Evolutionary conservation across 305 asterid genomes (phyloP).

Genomic region (Fraxinus baroniana): DNA sequence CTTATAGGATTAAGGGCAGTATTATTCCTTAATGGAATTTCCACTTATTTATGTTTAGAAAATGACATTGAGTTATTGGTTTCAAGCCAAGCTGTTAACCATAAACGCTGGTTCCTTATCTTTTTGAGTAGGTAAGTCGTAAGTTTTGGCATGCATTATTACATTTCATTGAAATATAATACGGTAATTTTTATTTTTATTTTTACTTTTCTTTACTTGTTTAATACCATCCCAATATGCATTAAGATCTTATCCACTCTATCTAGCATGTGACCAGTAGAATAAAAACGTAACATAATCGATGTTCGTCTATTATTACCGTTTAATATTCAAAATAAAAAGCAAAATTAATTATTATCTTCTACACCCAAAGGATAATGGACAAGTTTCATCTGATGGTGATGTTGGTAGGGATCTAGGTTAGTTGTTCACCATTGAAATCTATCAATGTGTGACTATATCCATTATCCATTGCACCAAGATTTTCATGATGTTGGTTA

Average conservation of each 20-base stretch:
- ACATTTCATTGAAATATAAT: not conserved
- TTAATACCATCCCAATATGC: not conserved
- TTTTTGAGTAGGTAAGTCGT: not conserved
- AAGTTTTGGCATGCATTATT: not conserved
- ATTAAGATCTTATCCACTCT: not conserved
- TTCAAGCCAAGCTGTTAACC: constrained; percentile 3
- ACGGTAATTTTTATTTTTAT: too few relatives aligned
- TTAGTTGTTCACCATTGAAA: not conserved
- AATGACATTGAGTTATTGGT: not conserved
- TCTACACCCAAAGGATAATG: not conserved
- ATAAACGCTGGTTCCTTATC: not conserved
- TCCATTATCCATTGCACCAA: not conserved
- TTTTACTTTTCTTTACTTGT: not conserved
- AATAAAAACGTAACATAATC: not conserved
- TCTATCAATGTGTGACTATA: not conserved
- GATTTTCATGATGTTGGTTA: not conserved
- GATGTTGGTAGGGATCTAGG: not conserved
- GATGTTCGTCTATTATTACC: not conserved
- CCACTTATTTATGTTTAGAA: not conserved
- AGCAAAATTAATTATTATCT: not conserved
- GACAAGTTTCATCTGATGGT: not conserved
- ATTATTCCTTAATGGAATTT: not conserved
- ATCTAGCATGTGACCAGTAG: not conserved
- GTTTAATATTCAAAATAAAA: not conserved
- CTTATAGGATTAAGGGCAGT: not conserved